phyloP scores from a whole-genome alignment of 2,329 filamentous ascomycete genomes.

The Fusarium nelsonii region DNA sequence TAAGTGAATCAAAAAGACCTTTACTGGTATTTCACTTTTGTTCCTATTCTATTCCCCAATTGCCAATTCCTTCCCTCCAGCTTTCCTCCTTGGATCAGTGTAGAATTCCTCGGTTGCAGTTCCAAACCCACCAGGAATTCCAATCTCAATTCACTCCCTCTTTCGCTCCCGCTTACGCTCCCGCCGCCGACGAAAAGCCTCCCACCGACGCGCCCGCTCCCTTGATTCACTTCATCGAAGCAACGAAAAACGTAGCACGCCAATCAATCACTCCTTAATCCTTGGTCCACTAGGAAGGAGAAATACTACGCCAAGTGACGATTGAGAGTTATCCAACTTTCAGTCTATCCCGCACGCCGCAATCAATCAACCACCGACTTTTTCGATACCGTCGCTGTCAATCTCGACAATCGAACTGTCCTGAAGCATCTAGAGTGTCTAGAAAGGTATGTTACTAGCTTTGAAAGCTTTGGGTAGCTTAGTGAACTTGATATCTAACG shows the following conservation, averaged over 20 bases:
- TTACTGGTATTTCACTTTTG: slow-evolving; percentile 56
- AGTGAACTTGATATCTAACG: slow-evolving; percentile 43
- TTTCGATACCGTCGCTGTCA: slow-evolving; percentile 17
- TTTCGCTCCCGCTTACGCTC: slow-evolving; percentile 26
- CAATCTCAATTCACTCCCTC: slow-evolving; percentile 45
- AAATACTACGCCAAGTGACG: slow-evolving; percentile 30
- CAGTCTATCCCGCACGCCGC: slow-evolving; percentile 19
- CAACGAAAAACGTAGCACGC: slow-evolving; percentile 39
- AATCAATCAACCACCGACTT: slow-evolving; percentile 16
- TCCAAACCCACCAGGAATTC: slow-evolving; percentile 56
- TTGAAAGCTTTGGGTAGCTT: not conserved
- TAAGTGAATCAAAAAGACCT: slow-evolving; percentile 54
- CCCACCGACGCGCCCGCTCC: slow-evolving; percentile 49
- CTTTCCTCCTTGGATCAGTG: slow-evolving; percentile 37
- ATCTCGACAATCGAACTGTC: slow-evolving; percentile 25
- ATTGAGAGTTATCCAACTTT: slow-evolving; percentile 32
- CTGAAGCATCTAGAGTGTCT: slow-evolving; percentile 26
- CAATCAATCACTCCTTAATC: slow-evolving; percentile 44
- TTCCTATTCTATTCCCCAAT: slow-evolving; percentile 37
- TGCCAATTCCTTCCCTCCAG: slow-evolving; percentile 36
- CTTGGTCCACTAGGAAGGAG: slow-evolving; percentile 44
- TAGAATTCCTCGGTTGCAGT: slow-evolving; percentile 57
- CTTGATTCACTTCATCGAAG: slow-evolving; percentile 44
- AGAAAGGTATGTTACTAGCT: slow-evolving; percentile 46
- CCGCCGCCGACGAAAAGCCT: slow-evolving; percentile 37